These are phyloP conservation scores for Begonia fuchsioides DNA, from an alignment of 306 rosid species.

Conservation along the genomic window DNA sequence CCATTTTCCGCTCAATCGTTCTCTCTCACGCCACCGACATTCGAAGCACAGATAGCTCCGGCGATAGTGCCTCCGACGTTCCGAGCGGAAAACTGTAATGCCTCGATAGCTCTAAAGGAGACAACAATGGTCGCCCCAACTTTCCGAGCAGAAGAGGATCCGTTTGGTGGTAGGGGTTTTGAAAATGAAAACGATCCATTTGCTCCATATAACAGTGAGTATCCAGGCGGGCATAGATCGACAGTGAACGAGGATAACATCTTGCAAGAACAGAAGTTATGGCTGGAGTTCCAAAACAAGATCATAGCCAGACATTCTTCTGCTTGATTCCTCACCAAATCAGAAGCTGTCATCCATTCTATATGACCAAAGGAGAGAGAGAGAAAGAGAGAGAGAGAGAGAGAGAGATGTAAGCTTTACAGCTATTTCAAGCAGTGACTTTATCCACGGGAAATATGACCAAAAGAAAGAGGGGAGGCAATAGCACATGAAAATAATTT, in stretches of 20 bases:
- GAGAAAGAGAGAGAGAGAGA: neutral
- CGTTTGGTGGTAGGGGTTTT: too few species aligned
- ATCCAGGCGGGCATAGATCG: slow-evolving; percentile 3
- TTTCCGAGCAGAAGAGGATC: neutral
- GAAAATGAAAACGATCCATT: slow-evolving; percentile 34
- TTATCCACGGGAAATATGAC: slow-evolving; percentile 15
- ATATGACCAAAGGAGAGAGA: too few species aligned
- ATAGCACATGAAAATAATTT: too few species aligned
- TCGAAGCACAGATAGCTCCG: slow-evolving; percentile 3
- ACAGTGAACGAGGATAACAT: slow-evolving; percentile 21
- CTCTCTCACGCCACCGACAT: slow-evolving; percentile 23
- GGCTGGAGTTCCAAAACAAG: slow-evolving; percentile 73
- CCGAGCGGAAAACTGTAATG: neutral
- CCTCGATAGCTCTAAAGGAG: neutral
- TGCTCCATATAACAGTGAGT: slow-evolving; percentile 17
- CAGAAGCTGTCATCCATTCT: too few species aligned
- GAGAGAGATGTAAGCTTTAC: too few species aligned
- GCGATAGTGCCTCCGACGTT: slow-evolving; percentile 7
- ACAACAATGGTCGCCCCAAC: too few species aligned
- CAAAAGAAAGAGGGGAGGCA: too few species aligned
- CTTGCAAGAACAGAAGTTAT: slow-evolving; percentile 30
- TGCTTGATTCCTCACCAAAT: too few species aligned
- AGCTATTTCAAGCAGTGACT: slow-evolving; percentile 19
- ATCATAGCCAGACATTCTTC: slow-evolving; percentile 43
- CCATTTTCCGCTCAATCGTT: too few species aligned